Evolutionary conservation across 192 early-diverging fungal genomes (phyloP).

Genomic region (Coemansia sp.): DNA sequence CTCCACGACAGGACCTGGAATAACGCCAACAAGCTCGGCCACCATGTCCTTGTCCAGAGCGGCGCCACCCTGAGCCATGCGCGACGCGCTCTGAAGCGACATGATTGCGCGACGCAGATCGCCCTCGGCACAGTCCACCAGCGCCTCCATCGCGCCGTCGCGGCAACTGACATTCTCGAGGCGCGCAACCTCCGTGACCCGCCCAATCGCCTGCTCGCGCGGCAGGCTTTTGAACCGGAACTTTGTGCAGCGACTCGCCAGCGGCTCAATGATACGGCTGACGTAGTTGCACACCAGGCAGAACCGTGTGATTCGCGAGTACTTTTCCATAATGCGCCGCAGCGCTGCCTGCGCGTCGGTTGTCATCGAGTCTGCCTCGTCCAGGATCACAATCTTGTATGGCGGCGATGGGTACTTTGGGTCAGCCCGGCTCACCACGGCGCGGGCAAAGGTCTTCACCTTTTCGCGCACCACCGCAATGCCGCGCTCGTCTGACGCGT

Average conservation of each 20-base stretch:
- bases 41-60: conserved; percentile 55
- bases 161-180: conserved; percentile 60
- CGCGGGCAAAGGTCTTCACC: conserved; percentile 89
- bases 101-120: conserved; percentile 92
- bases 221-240: conserved; percentile 90
- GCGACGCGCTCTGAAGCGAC: conserved; percentile 80
- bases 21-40: conserved; percentile 72
- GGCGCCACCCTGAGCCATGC: conserved; percentile 57
- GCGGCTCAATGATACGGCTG: conserved; percentile 85
- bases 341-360: conserved; percentile 89
- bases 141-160: conserved; percentile 53
- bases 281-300: conserved; percentile 72
- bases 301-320: conserved; percentile 88
- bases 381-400: conserved; percentile 94
- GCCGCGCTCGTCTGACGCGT: conserved; percentile 98
- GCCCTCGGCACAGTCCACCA: conserved; percentile 77
- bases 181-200: conserved; percentile 64
- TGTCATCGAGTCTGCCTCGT: conserved; percentile 98
- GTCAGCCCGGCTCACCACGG: conserved; percentile 56
- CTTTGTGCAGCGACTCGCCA: conserved; percentile 91
- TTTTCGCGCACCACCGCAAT: conserved; percentile 89
- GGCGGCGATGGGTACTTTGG: conserved; percentile 64
- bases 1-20: conserved; percentile 66
- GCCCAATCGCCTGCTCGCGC: conserved; percentile 54
- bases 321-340: conserved; percentile 91